These are phyloP conservation scores for Codiaeum variegatum DNA, from an alignment of 441 rosid species.

Conservation along the genomic window DNA sequence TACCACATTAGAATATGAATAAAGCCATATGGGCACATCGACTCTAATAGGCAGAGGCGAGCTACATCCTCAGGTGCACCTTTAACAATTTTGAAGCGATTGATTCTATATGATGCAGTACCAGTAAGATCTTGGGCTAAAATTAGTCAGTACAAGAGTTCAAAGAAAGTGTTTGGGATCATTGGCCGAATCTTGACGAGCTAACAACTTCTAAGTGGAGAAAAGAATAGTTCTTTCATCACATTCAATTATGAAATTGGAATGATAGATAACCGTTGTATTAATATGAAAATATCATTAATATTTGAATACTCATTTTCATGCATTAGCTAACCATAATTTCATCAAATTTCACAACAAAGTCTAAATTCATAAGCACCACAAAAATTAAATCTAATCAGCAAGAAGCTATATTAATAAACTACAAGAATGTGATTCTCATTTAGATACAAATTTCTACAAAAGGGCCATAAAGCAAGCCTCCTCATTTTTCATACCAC, in stretches of 20 bases:
- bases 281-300: not conserved
- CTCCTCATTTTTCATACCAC: constrained; percentile 67
- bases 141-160: not conserved
- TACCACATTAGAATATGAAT: not conserved
- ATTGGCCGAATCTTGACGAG: not conserved
- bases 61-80: no score
- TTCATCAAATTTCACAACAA: constrained; percentile 1
- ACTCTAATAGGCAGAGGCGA: no score
- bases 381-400: not conserved
- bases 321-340: constrained; percentile 4
- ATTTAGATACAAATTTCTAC: no score
- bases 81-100: no score
- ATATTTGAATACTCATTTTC: constrained; percentile 2
- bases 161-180: not conserved
- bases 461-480: constrained; percentile 83
- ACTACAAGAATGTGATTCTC: no score
- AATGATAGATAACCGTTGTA: not conserved
- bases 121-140: not conserved
- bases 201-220: not conserved
- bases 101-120: not conserved
- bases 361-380: constrained; percentile 8
- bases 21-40: no score
- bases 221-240: not conserved
- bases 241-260: not conserved
- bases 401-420: not conserved